Base-by-base conservation (phyloP, 1,284 basidiomycete genomes). In the Sutorius eximius region DNA sequence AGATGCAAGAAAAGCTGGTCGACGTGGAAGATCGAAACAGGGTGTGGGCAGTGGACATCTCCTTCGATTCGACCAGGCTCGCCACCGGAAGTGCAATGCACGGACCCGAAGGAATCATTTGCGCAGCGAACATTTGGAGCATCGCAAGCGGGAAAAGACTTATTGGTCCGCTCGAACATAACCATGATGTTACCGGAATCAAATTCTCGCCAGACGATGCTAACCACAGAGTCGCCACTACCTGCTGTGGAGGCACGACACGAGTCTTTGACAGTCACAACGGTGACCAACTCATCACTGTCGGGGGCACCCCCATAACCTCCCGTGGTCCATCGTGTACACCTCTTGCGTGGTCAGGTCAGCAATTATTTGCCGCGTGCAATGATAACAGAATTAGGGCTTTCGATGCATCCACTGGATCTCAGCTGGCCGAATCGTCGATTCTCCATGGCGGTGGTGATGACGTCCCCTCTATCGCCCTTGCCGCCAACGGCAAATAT, bases 391-490 rank as follows among this genome's bases (percentile, higher is more conserved):
- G 12, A 9, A 10, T 45, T n/a, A 20, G 8, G 18, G 18, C 18
- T 15, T 45, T 45, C 12, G 29, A 30, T 7, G 8, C 10, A 8
- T 15, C 44, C 3, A 34, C 44, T 6, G 18, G 29, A 18, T 20
- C 44, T 5, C 44, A 45, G 9, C 13, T 45, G 3, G 29, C 44
- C 2, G 44, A 45, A 34, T 32, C 29, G 3, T 13, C 5, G 5
- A 3, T 20, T 22, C 44, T 36, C n/a, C 0, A 15, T 5, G 30
- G 3, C 4, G 2, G 18, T 8, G 0, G 1, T 3, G 4, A 13
- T 12, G 0, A 2, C 3, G 29, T 30, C 29, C 3, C 5, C 18
- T 45, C 18, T 10, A 9, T 45, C 4, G 5, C 18, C 3, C 18
- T 45, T 9, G 7, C 29, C 1, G 5, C 44, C 18, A 45, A 45